Base-by-base conservation (phyloP, 495 filamentous ascomycete genomes). In the Penicillium soppii region DNA sequence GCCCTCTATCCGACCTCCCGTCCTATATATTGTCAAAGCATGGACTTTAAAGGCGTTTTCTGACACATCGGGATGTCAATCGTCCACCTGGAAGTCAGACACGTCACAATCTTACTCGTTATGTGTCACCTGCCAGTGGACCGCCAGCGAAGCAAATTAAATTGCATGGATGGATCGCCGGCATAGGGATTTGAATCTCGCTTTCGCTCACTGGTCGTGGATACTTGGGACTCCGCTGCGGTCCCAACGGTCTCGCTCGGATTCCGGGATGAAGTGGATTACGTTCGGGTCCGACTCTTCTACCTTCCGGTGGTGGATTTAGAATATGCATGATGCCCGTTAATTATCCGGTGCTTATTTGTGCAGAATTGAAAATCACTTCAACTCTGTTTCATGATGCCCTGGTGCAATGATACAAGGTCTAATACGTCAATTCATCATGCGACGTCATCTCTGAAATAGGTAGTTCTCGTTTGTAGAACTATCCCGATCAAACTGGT, bases 231-330 rank as follows among this genome's bases (percentile, higher is more conserved):
- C 61, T 63, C 61, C 61, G 52, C 52, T 50, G 50, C 41, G 57
- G 54, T 46, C 51, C 51, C 41, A 53, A 57, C 57, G 57, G 57
- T 46, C 26, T 55, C 50, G 30, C 30, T 26, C 26, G 5, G 7
- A 30, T 25, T 36, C 58, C 54, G 51, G 41, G 38, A 52, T 27
- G 13, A 46, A 38, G 26, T 50, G 49, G 53, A 53, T 56, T 46
- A n/a, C 16, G 16, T 30, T 57, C 50, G 54, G 57, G 53, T 54
- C 59, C 59, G 56, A 57, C 50, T 29, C 33, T 16, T 25, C 38
- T 50, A 49, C 20, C 22, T 32, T 32, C 32, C 12, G 21, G 7
- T 36, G 29, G 16, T 37, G 35, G 39, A 1, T 42, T 43, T 52
- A 35, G 20, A 16, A 17, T 25, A 23, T 46, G 50, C 41, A 40